Conservation (phyloP, 2,329 filamentous ascomycete species). For the Colletotrichum sp. region DNA sequence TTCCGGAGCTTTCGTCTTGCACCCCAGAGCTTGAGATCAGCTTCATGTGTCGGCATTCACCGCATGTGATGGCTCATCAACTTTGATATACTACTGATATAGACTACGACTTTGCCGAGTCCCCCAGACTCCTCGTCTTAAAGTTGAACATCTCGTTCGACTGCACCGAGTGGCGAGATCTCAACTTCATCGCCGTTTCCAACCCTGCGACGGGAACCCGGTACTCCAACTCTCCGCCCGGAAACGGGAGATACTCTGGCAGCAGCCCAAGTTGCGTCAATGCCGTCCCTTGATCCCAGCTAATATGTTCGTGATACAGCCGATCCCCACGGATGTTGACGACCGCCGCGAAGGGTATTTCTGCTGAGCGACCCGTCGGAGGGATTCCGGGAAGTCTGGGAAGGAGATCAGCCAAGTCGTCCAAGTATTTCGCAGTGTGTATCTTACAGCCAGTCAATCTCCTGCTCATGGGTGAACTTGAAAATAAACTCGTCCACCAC, state of each 20-base stretch:
- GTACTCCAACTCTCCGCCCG: conserved; percentile 33
- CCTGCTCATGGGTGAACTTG: conserved; percentile 64
- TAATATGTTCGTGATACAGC: conserved; percentile 70
- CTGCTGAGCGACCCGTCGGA: conserved; percentile 55
- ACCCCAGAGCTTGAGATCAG: too few relatives aligned
- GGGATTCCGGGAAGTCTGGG: conserved; percentile 58
- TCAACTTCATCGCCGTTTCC: conserved; percentile 36
- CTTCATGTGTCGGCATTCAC: too few relatives aligned
- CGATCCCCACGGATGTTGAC: conserved; percentile 69
- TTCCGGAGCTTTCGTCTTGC: too few relatives aligned
- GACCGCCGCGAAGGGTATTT: conserved; percentile 65
- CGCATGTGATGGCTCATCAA: neutral
- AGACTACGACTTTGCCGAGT: neutral
- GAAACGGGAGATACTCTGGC: conserved; percentile 65
- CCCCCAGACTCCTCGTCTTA: neutral
- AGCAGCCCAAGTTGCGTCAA: conserved; percentile 64
- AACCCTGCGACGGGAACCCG: conserved; percentile 33
- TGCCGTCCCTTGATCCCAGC: conserved; percentile 71
- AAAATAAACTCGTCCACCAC: conserved; percentile 75
- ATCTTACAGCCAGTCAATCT: conserved; percentile 72
- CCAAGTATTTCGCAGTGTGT: conserved; percentile 8
- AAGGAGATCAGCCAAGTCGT: neutral
- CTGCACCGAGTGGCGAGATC: conserved; percentile 28
- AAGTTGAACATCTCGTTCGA: conserved; percentile 36
- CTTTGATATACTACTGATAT: fast-evolving